Base-by-base conservation (phyloP, 257 asterid species). In the Prunella vulgaris region DNA sequence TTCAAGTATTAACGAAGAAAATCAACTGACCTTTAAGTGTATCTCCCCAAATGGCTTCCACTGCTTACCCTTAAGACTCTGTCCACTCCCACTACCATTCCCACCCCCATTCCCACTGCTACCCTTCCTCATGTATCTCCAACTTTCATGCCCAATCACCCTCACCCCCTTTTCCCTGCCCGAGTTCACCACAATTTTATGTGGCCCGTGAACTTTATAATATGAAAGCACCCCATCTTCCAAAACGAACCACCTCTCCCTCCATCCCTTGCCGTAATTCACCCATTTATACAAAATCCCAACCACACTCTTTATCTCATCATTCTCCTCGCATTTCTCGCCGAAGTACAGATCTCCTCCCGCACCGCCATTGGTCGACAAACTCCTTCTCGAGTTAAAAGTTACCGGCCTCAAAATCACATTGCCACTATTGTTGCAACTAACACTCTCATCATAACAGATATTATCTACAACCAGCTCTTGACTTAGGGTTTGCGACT, bases 231-330 rank as follows among this genome's bases (percentile, higher is more conserved):
- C 99, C 30, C 99, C 99, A 77, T 93, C 99, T 75, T 93, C 96
- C 84, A 93, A 74, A 77, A 87, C 94, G 64, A 93, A 93, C 99
- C 97, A 93, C 77, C 99, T 82, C 58, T 88, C 96, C 52, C 91
- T 87, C 99, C 99, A 93, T 1, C 99, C 96, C 74, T 93, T 93
- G 57, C 99, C 99, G 76, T 88, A 93, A 80, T 93, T 93, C 79
- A 93, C 99, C 97, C 99, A 93, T 71, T 93, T 93, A 68, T 86
- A 90, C 68, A 90, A 65, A 71, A 88, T 85, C 72, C 98, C 98
- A 24, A 77, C 88, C 32, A 90, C 89, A 61, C 92, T 80, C 77
- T 84, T 79, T 5, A 71, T 72, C 66, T 86, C 97, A 21, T 51
- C 83, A 46, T 38, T 78, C 13, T 79, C 90, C 14, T 82, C 90